Evolutionary conservation across 2,329 filamentous ascomycete species (phyloP), one percentile per base, ranked within the genome.

Genomic region (Aspergillus neoniger): DNA sequence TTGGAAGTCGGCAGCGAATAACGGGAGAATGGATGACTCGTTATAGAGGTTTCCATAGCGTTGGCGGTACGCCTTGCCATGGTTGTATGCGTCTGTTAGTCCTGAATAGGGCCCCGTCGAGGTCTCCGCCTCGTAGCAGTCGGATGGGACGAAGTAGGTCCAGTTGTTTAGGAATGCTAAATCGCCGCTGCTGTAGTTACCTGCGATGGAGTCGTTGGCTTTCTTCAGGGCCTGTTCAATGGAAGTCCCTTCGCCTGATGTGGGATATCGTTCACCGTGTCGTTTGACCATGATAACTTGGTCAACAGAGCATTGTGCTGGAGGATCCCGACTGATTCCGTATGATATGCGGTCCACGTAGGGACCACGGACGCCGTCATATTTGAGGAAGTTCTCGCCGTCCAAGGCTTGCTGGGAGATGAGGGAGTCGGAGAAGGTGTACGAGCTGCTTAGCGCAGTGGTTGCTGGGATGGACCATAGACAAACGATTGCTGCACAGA

Each of bases 191-290:
- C 54, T 55, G 49, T 58, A 44, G 28, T 55, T 32, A 10, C 30
- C 38, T 5, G 19, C 14, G 15, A 52, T 14, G 15, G 58, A 49
- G n/a, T 28, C 36, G 41, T 59, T 59, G n/a, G 68, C 21, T 55
- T 69, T 70, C 10, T 51, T 51, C 25, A 70, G 53, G 5, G 53
- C 51, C 2, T 54, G 39, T 50, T 67, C 63, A 14, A 66, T 64
- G 8, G 52, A 43, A 14, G 49, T 19, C 1, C 58, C 62, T 23
- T 55, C 57, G 15, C 36, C 53, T 8, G 53, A 32, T 21, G 52
- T 53, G 6, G 68, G 67, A 49, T 69, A 69, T 9, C 67, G 65
- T 56, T 70, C 68, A 9, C 68, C 67, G 28, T 70, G 67, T 10
- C 68, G 62, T 54, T 55, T 67, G 59, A 69, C 60, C 62, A 67